A percentile compares a stretch with the other conserved stretches of the same genome.
Conservation (phyloP, 345 rosid genomes). For the Salix caprea region DNA sequence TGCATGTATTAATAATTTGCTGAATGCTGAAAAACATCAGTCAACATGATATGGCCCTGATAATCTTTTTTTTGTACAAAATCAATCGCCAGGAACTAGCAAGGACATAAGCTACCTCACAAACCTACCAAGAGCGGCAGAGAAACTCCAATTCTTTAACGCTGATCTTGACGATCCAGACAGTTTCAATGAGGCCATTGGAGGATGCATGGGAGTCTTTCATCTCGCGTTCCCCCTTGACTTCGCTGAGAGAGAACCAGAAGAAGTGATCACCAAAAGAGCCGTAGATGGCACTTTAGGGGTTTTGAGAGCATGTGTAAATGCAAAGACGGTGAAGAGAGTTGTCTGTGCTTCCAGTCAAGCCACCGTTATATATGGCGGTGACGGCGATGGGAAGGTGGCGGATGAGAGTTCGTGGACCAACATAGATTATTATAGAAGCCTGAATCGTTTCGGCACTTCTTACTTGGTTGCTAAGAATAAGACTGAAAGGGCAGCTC, state of each 20-base stretch:
- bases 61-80: neutral
- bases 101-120: constrained; percentile 23
- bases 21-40: too few species aligned
- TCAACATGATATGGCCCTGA: too few species aligned
- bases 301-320: constrained; percentile 9
- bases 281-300: constrained; percentile 16
- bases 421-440: constrained; percentile 25
- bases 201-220: constrained; percentile 54
- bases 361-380: constrained; percentile 25
- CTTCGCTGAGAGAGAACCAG: constrained; percentile 3
- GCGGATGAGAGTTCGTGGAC: constrained; percentile 36
- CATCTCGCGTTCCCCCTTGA: constrained; percentile 60
- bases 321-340: constrained; percentile 15
- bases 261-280: neutral
- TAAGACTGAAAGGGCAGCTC: constrained; percentile 36
- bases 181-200: constrained; percentile 48
- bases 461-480: constrained; percentile 37
- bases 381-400: neutral
- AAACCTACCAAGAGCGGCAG: constrained; percentile 14
- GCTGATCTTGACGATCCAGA: constrained; percentile 50
- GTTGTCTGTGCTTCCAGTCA: constrained; percentile 21
- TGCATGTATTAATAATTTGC: too few species aligned
- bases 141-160: constrained; percentile 26
- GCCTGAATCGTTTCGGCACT: constrained; percentile 23
- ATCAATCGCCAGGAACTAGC: neutral